Conservation (phyloP, 805 yeast genomes). For the Yarrowia keelungensis region DNA sequence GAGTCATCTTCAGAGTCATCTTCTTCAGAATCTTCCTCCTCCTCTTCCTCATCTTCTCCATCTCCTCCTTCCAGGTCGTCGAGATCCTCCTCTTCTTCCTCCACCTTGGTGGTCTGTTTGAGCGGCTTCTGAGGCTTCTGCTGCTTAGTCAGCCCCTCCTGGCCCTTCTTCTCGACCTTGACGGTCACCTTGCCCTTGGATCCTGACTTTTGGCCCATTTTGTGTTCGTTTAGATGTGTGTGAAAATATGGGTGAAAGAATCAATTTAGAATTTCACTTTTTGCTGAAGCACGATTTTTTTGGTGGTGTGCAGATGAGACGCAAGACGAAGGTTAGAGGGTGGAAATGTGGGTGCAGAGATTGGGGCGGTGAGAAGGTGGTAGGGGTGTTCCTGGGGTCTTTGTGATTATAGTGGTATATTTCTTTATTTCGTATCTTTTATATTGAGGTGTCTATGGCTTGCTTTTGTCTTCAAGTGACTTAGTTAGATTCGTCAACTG, state of each 20-base stretch:
- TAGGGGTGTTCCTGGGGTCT: no score
- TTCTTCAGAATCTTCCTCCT: conserved; percentile 38
- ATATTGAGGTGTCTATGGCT: no score
- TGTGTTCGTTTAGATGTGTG: not conserved
- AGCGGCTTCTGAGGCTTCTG: not conserved
- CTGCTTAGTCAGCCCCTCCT: not conserved
- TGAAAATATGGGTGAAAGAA: not conserved
- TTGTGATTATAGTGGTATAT: no score
- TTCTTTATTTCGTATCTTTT: no score
- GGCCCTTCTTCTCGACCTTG: not conserved
- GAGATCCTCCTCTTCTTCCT: conserved; percentile 39
- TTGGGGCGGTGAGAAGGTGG: no score
- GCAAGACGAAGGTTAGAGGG: not conserved
- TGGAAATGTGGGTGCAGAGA: not conserved
- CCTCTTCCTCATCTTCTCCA: conserved; percentile 12
- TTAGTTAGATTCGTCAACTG: no score
- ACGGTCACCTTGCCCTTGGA: conserved; percentile 33
- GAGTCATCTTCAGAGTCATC: conserved; percentile 35
- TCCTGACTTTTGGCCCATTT: conserved; percentile 14
- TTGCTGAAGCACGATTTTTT: conserved; percentile 15
- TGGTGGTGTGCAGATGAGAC: conserved; percentile 22
- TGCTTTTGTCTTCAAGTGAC: no score
- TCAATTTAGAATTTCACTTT: conserved; percentile 6
- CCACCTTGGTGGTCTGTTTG: not conserved
- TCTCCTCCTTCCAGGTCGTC: conserved; percentile 36